These are phyloP conservation scores for Boletus speciosus DNA, from an alignment of 768 basidiomycete genomes.

Conservation along the genomic window DNA sequence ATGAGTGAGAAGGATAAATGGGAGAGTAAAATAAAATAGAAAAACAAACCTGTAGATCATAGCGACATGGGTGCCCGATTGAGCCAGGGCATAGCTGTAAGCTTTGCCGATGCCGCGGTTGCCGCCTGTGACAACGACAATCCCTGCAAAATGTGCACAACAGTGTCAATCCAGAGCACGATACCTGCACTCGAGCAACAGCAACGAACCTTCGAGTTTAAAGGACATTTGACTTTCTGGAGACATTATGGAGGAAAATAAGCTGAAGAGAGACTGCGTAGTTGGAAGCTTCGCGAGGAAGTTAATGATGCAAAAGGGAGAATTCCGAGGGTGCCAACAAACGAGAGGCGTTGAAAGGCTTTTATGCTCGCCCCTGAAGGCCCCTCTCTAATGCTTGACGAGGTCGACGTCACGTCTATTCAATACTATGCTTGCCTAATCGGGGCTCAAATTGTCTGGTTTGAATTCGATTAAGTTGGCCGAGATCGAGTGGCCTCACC, in stretches of 20 bases:
- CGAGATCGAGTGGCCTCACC: conserved; percentile 18
- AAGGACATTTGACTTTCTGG: conserved; percentile 10
- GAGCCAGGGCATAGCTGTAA: conserved; percentile 49
- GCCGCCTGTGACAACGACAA: conserved; percentile 59
- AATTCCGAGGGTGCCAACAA: background rate
- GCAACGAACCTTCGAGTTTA: conserved; percentile 29
- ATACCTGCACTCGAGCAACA: background rate
- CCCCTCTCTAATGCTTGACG: conserved; percentile 14
- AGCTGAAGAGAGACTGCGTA: conserved; percentile 2
- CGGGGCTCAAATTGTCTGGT: background rate
- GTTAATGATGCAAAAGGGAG: background rate
- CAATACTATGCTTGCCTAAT: conserved; percentile 7
- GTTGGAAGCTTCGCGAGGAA: background rate
- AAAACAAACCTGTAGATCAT: conserved; percentile 52
- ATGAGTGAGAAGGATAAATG: background rate
- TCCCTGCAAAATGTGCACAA: conserved; percentile 31
- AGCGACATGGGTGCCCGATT: conserved; percentile 55
- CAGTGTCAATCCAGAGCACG: background rate
- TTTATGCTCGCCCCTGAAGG: conserved; percentile 11
- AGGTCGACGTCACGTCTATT: conserved; percentile 3
- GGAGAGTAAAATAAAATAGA: background rate
- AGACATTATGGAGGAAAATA: conserved; percentile 12
- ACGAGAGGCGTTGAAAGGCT: background rate
- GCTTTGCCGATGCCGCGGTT: conserved; percentile 60
- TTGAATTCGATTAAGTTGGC: background rate